A percentile compares a stretch with the other conserved stretches of the same genome.
Evolutionary conservation across 1,284 basidiomycete genomes (phyloP).

Genomic region (Pascua sp.): DNA sequence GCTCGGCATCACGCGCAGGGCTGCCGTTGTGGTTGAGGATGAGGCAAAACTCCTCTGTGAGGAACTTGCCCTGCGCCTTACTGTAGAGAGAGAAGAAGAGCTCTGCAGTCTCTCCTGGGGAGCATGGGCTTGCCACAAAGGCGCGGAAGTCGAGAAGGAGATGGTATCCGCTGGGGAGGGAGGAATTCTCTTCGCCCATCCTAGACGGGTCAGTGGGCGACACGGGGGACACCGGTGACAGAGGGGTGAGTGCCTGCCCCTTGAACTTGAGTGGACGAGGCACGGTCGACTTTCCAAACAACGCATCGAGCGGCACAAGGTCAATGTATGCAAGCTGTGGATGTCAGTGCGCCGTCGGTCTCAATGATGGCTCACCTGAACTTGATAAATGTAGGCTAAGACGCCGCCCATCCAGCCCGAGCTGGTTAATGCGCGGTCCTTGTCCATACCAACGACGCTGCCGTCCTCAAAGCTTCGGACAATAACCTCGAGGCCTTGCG

Average conservation of each 20-base stretch:
- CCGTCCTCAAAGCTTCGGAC: conserved; percentile 91
- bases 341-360: neutral
- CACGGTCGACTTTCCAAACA: conserved; percentile 27
- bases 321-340: conserved; percentile 69
- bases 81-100: conserved; percentile 92
- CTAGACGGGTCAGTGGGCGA: neutral
- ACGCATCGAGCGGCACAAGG: conserved; percentile 50
- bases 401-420: conserved; percentile 67
- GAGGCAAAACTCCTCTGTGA: conserved; percentile 91
- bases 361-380: conserved; percentile 40
- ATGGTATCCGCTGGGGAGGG: conserved; percentile 60
- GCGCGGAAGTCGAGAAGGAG: conserved; percentile 84
- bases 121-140: conserved; percentile 83
- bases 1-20: conserved; percentile 65
- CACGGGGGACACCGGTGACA: no score
- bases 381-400: conserved; percentile 68
- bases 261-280: conserved; percentile 12
- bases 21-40: conserved; percentile 89
- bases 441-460: conserved; percentile 78
- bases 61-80: conserved; percentile 72
- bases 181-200: neutral
- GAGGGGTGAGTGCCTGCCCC: neutral
- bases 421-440: conserved; percentile 65
- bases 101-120: conserved; percentile 85
- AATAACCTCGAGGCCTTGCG: conserved; percentile 89